A percentile compares a stretch with the other conserved stretches of the same genome.
These are phyloP conservation scores for Akanthomyces uredinophilus DNA, from an alignment of 2,329 filamentous ascomycete species.

Conservation along the genomic window DNA sequence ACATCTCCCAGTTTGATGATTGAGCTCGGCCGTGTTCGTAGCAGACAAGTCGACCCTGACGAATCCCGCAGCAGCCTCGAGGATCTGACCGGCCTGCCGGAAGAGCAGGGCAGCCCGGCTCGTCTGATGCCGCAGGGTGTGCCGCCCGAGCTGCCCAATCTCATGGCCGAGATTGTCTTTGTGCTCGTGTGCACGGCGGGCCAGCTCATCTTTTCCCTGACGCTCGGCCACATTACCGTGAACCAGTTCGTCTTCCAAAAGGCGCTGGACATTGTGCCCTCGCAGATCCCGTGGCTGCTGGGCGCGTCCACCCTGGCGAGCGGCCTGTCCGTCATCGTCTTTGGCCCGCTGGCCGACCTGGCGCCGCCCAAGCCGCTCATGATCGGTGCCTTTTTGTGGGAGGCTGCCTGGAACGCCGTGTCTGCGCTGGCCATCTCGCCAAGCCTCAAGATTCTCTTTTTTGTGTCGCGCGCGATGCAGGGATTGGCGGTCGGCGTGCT, in stretches of 20 bases:
- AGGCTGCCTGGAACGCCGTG: constrained; percentile 14
- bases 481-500: constrained; percentile 14
- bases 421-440: constrained; percentile 11
- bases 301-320: constrained; percentile 14
- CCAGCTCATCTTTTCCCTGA: constrained; percentile 14
- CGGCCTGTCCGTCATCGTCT: constrained; percentile 15
- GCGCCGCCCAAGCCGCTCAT: constrained; percentile 16
- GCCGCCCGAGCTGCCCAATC: constrained; percentile 13
- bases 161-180: constrained; percentile 14
- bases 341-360: constrained; percentile 15
- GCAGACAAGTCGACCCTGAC: constrained; percentile 9
- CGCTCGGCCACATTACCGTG: constrained; percentile 14
- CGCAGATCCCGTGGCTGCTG: constrained; percentile 15
- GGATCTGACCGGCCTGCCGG: constrained; percentile 1
- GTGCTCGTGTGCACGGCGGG: constrained; percentile 14
- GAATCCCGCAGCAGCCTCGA: not conserved
- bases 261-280: constrained; percentile 12
- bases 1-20: not conserved
- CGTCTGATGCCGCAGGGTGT: constrained; percentile 13
- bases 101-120: constrained; percentile 12
- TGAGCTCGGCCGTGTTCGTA: constrained; percentile 13
- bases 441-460: constrained; percentile 11
- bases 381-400: constrained; percentile 15
- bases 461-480: constrained; percentile 14
- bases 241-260: constrained; percentile 11